A percentile compares a stretch with the other conserved stretches of the same genome.
Conservation (phyloP, 345 rosid genomes). For the Carallia pectinifolia region DNA sequence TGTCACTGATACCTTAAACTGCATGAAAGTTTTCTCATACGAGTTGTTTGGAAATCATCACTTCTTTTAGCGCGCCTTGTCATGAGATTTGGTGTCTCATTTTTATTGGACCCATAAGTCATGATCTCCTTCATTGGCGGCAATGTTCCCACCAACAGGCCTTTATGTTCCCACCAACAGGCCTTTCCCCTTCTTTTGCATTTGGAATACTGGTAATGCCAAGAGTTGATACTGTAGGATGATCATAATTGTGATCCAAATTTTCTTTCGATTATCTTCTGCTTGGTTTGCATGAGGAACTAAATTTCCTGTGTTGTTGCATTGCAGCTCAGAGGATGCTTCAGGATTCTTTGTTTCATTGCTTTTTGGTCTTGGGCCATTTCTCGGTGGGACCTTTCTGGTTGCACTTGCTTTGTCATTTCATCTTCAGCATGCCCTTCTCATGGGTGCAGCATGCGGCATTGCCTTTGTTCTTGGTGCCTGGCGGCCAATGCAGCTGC, state of each 20-base stretch:
- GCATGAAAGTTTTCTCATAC: no score
- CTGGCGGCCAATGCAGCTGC: slow-evolving; percentile 91
- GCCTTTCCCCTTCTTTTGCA: not conserved
- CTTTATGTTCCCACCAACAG: not conserved
- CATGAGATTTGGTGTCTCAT: no score
- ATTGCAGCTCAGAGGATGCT: slow-evolving; percentile 92
- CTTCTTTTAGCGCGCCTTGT: no score
- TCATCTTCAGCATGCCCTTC: slow-evolving; percentile 84
- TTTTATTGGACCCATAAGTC: no score
- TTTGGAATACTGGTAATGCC: not conserved
- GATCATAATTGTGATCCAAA: no score
- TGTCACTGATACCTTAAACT: no score
- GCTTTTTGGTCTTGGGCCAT: slow-evolving; percentile 95
- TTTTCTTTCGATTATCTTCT: not conserved
- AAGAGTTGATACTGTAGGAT: not conserved
- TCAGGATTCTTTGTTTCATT: slow-evolving; percentile 94
- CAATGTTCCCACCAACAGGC: not conserved
- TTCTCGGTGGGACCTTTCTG: slow-evolving; percentile 78
- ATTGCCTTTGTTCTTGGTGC: slow-evolving; percentile 83
- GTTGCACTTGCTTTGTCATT: slow-evolving; percentile 75
- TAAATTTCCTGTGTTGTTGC: slow-evolving; percentile 15
- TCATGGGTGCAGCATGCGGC: slow-evolving; percentile 93
- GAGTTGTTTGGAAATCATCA: no score
- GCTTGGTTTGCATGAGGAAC: slow-evolving; percentile 6
- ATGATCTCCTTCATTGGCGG: no score